A percentile compares a stretch with the other conserved stretches of the same genome.
phyloP scores from a whole-genome alignment of 768 basidiomycete genomes.

The Tylopilus rubrobrunneus region DNA sequence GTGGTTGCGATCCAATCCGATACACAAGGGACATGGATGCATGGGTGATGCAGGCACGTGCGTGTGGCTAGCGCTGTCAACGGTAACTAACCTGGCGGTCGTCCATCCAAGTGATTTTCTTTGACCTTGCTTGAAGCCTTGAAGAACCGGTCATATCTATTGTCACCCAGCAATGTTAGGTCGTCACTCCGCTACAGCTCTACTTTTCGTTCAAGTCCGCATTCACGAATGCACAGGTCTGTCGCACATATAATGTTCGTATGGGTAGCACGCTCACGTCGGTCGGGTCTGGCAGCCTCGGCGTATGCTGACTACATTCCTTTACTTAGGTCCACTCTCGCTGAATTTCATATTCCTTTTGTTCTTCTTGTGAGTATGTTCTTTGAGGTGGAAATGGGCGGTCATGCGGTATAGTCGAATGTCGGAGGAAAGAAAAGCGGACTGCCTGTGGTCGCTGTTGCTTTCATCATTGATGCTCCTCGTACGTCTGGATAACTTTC shows the following conservation, averaged over 20 bases:
- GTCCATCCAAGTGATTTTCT: conserved; percentile 45
- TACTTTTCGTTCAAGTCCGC: conserved; percentile 90
- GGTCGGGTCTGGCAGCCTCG: conserved; percentile 56
- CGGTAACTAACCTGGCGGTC: conserved; percentile 80
- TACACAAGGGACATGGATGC: no score
- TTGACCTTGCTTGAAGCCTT: background rate
- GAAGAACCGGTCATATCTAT: conserved; percentile 2
- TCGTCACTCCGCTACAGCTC: conserved; percentile 85
- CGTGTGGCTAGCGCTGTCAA: conserved; percentile 36
- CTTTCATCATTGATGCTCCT: conserved; percentile 83
- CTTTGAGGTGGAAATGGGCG: background rate
- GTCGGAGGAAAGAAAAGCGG: conserved; percentile 90
- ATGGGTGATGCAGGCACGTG: no score
- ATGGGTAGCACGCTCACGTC: conserved; percentile 8
- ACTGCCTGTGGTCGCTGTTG: conserved; percentile 93
- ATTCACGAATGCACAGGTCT: conserved; percentile 73
- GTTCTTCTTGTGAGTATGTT: conserved; percentile 87
- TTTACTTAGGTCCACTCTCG: conserved; percentile 92
- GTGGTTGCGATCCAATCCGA: conserved; percentile 62
- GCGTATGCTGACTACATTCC: conserved; percentile 87
- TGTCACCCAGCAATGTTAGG: conserved; percentile 75
- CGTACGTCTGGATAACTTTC: conserved; percentile 39
- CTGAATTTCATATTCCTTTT: conserved; percentile 95
- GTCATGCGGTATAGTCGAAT: conserved; percentile 89
- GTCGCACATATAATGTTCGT: background rate